A percentile compares a stretch with the other conserved stretches of the same genome.
phyloP scores from a whole-genome alignment of 1,284 basidiomycete genomes.

The Pisolithus thermaeus region DNA sequence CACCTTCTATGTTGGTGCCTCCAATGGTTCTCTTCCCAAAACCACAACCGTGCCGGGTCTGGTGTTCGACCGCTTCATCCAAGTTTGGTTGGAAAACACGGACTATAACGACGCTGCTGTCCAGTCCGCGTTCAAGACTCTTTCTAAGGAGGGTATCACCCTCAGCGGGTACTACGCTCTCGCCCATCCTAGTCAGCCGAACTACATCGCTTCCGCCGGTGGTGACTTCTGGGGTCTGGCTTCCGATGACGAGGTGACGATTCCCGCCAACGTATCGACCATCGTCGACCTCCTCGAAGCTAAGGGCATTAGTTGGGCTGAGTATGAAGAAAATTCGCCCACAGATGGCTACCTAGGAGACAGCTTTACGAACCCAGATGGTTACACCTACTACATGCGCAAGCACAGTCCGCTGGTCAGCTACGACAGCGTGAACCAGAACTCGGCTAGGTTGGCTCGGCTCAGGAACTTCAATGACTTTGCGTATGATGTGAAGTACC shows the following conservation, averaged over 20 bases:
- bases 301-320: conserved; percentile 50
- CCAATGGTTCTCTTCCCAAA: conserved; percentile 18
- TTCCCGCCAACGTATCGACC: conserved; percentile 43
- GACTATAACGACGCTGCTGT: conserved; percentile 35
- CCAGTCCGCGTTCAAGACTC: conserved; percentile 38
- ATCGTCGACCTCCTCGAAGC: conserved; percentile 60
- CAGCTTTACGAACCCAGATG: conserved; percentile 42
- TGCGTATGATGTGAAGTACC: conserved; percentile 40
- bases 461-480: conserved; percentile 65
- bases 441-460: conserved; percentile 38
- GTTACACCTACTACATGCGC: conserved; percentile 48
- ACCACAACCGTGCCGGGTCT: conserved; percentile 29
- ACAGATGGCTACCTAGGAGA: conserved; percentile 42
- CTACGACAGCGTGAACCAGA: conserved; percentile 42
- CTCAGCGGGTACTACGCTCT: conserved; percentile 50
- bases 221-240: conserved; percentile 57
- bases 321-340: conserved; percentile 60
- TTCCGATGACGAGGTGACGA: conserved; percentile 39
- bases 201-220: conserved; percentile 45
- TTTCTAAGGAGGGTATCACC: conserved; percentile 49
- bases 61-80: conserved; percentile 30
- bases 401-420: conserved; percentile 60
- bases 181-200: conserved; percentile 63
- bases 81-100: conserved; percentile 56
- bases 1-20: conserved; percentile 22